phyloP scores from a whole-genome alignment of 345 rosid genomes.

The Heritiera fomes region DNA sequence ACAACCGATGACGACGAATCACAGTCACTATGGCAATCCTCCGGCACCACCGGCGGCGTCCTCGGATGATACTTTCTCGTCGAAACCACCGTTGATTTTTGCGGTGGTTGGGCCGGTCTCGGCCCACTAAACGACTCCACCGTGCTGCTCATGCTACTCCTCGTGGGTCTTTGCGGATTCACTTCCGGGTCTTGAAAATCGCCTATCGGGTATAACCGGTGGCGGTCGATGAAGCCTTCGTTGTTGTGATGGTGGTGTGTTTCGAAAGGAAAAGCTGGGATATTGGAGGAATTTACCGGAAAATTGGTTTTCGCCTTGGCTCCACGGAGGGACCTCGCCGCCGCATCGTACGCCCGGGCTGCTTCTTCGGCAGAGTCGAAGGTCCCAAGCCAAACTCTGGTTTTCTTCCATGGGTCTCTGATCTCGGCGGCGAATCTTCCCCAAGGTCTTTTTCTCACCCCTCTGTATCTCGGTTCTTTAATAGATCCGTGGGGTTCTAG shows the following conservation, averaged over 20 bases:
- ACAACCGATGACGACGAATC: constrained; percentile 93
- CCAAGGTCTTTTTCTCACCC: constrained; percentile 90
- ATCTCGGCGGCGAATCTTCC: constrained; percentile 94
- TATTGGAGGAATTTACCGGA: constrained; percentile 31
- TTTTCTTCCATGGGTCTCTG: constrained; percentile 84
- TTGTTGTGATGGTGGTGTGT: constrained; percentile 23
- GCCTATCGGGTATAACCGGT: constrained; percentile 41
- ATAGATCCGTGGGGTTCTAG: constrained; percentile 24
- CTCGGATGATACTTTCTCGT: constrained; percentile 48
- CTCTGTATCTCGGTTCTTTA: constrained; percentile 72
- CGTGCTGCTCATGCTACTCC: constrained; percentile 93
- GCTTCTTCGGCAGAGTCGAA: constrained; percentile 93
- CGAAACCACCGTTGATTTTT: constrained; percentile 22
- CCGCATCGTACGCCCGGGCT: constrained; percentile 85
- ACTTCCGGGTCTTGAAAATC: constrained; percentile 39
- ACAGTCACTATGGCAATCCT: constrained; percentile 90
- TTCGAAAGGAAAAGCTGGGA: constrained; percentile 27
- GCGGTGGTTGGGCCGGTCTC: constrained; percentile 35
- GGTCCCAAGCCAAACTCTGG: constrained; percentile 94
- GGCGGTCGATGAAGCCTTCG: constrained; percentile 46
- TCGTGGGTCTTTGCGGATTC: constrained; percentile 66
- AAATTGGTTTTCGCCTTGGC: constrained; percentile 91
- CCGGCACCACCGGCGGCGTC: constrained; percentile 66
- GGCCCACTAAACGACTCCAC: constrained; percentile 94
- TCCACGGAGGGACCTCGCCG: constrained; percentile 82